phyloP scores from a whole-genome alignment of 1,284 basidiomycete species.

The Puccinia triticina region DNA sequence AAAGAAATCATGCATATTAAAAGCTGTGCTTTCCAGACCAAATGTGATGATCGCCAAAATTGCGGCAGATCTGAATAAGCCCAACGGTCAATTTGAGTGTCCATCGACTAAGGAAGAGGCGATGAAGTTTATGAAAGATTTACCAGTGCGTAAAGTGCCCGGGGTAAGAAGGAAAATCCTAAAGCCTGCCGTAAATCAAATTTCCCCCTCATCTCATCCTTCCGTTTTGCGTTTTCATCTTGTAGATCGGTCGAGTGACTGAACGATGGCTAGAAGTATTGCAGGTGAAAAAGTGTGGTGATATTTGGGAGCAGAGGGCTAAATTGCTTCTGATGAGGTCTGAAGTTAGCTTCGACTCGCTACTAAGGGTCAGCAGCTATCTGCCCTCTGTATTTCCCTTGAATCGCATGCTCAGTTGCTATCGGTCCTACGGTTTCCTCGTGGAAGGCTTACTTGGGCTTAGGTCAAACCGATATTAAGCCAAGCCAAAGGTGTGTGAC shows the following conservation, averaged over 20 bases:
- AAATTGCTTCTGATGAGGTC: conserved; percentile 21
- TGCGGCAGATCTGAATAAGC: conserved; percentile 33
- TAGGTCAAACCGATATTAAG: conserved; percentile 32
- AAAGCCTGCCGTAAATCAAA: background rate
- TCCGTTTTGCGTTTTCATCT: background rate
- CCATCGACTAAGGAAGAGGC: conserved; percentile 5
- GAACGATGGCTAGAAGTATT: conserved; percentile 37
- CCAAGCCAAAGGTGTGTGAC: conserved; percentile 31
- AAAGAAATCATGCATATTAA: too few relatives aligned
- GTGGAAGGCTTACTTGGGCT: conserved; percentile 30
- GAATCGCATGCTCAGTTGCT: too few relatives aligned
- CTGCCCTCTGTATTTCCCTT: background rate
- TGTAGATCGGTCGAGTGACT: conserved; percentile 31
- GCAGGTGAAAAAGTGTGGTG: conserved; percentile 15
- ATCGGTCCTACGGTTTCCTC: background rate
- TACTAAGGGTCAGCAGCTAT: background rate
- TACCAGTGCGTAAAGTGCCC: conserved; percentile 33
- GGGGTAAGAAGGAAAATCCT: background rate
- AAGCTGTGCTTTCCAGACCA: background rate
- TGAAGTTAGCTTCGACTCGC: conserved; percentile 19
- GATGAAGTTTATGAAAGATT: conserved; percentile 42
- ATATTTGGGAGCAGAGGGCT: conserved; percentile 32
- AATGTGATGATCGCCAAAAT: conserved; percentile 38
- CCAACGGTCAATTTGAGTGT: conserved; percentile 38
- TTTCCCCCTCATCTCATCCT: background rate